Conservation (phyloP, 768 basidiomycete genomes). For the Gautieria morchelliformis region DNA sequence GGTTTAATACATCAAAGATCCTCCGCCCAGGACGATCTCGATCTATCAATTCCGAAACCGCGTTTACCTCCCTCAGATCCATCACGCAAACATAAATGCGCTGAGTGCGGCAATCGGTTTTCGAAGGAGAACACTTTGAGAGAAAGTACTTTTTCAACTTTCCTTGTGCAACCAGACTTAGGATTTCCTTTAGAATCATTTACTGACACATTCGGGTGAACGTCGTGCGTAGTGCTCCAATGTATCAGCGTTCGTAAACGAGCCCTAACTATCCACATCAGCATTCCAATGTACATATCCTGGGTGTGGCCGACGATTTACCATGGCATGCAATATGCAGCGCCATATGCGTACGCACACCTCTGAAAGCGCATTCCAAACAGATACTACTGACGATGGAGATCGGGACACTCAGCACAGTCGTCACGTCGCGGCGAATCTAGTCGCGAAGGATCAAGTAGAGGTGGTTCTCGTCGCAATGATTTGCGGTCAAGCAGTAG, state of each 20-base stretch:
- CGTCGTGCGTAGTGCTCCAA: too few relatives aligned
- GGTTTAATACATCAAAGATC: neutral
- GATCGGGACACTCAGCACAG: too few relatives aligned
- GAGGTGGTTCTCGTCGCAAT: too few relatives aligned
- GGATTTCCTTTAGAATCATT: neutral
- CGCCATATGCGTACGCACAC: neutral
- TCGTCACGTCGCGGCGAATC: too few relatives aligned
- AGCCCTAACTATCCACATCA: neutral
- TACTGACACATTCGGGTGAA: neutral
- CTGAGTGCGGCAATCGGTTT: constrained; percentile 1
- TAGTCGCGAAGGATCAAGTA: too few relatives aligned
- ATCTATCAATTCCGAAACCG: neutral
- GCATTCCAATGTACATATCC: neutral
- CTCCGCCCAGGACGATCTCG: neutral
- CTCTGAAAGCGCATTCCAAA: neutral
- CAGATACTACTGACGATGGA: too few relatives aligned
- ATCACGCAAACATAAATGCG: neutral
- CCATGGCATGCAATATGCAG: constrained; percentile 4
- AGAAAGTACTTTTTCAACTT: neutral
- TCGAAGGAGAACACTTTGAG: neutral
- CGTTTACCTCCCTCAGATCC: neutral
- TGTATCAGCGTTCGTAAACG: neutral
- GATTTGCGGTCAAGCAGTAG: too few relatives aligned
- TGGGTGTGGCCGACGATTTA: neutral
- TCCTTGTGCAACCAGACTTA: too few relatives aligned